Percentiles rank a stretch among this genome's conserved stretches.
Conservation (phyloP, 495 filamentous ascomycete genomes). For the Chaetomium tenue region DNA sequence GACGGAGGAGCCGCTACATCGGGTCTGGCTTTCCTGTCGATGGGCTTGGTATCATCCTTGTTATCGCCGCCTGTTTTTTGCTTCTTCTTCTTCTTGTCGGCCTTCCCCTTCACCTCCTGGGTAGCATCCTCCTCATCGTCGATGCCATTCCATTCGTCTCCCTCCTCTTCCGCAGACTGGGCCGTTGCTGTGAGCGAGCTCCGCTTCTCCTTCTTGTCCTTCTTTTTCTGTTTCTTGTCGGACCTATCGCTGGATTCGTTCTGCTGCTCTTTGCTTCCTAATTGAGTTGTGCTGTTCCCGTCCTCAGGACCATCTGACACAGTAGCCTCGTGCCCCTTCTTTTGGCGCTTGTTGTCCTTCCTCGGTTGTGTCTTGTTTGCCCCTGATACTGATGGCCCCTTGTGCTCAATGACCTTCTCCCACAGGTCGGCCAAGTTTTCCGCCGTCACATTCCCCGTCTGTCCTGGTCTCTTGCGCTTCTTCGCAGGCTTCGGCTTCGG, state of each 20-base stretch:
- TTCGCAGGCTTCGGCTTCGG: conserved; percentile 37
- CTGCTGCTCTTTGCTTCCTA: conserved; percentile 7
- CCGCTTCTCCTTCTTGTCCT: conserved; percentile 45
- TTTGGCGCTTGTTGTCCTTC: conserved; percentile 34
- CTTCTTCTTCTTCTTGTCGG: conserved; percentile 19
- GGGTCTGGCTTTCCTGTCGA: conserved; percentile 17
- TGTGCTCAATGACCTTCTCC: conserved; percentile 74
- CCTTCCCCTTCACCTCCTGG: conserved; percentile 22
- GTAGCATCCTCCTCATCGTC: conserved; percentile 26
- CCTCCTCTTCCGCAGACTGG: conserved; percentile 18
- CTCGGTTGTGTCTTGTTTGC: conserved; percentile 28
- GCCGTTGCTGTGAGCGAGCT: conserved; percentile 3
- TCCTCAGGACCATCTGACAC: background rate
- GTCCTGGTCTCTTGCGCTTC: conserved; percentile 60
- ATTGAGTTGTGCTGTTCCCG: background rate
- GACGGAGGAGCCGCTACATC: conserved; percentile 24
- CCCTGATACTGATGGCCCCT: conserved; percentile 53
- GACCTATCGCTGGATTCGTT: conserved; percentile 20
- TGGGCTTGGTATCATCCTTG: conserved; percentile 8
- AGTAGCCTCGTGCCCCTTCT: conserved; percentile 3
- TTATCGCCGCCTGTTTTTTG: conserved; percentile 1
- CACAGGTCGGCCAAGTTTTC: conserved; percentile 75
- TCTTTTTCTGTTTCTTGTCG: conserved; percentile 36
- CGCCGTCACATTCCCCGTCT: conserved; percentile 56
- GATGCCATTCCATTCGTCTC: conserved; percentile 29